Evolutionary conservation across 371 early-diverging fungal genomes (phyloP), one percentile per base, ranked within the genome.

Genomic region (Syncephalis fuscata): DNA sequence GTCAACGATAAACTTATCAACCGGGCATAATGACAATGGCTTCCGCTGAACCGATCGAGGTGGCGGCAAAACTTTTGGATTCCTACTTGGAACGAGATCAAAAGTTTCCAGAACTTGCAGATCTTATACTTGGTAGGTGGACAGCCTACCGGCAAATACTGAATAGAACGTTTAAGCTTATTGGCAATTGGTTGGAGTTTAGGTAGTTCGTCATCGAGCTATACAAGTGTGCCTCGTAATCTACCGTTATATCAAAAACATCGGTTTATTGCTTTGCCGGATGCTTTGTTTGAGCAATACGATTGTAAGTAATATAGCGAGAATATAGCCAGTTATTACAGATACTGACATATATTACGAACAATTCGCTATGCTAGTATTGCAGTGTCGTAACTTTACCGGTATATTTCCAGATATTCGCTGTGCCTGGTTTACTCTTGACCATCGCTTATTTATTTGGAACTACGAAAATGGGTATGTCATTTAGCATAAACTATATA

Each of bases 371-470:
- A 10, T 15, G 16, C 8, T 59, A 76, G 77, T 74, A 20, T 64
- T 80, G 1, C 73, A 80, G 50, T 77, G 79, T 52, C 72, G 83
- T 48, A 72, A 68, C 50, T 91, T 83, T 61, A 78, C 87, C 73
- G 92, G 92, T 0, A 56, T 92, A 19, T 80, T 90, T 23, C 81
- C 89, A n/a, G 83, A 85, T 50, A 80, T 94, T 46, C 66, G 78
- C 39, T 76, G 86, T 26, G 92, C 84, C 7, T 94, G 90, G 79
- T 80, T 91, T 45, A 81, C 84, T 3, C 76, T 92, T 40, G 88
- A 86, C 57, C 80, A 86, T 54, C 64, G 74, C 22, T 71, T 92
- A 42, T 88, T 81, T 56, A 55, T 94, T 37, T 91, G 90, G 90
- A 82, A 94, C 58, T 92, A 86, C 58, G 62, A 61, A 38, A 74